Conservation (phyloP, 2,329 filamentous ascomycete species). For the Bipolaris victoriae region DNA sequence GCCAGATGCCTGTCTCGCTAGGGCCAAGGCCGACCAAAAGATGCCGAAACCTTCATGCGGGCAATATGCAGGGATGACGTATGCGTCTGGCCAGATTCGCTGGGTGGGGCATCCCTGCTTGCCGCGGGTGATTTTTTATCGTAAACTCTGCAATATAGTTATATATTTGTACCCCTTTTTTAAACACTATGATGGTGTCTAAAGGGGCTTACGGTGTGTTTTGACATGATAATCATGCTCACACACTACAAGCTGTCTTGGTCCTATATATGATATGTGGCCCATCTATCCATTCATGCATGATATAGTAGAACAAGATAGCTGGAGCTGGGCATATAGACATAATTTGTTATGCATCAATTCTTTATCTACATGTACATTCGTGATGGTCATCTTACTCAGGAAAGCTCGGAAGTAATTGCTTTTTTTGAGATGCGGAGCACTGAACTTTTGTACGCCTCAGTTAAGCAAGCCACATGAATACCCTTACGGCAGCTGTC, state of each 20-base stretch:
- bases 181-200: no score
- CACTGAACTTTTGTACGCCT: background rate
- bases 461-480: background rate
- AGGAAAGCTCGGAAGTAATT: background rate
- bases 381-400: background rate
- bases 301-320: background rate
- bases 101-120: slow-evolving; percentile 7
- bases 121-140: background rate
- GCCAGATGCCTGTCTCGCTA: slow-evolving; percentile 22
- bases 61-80: slow-evolving; percentile 26
- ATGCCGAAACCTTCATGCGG: slow-evolving; percentile 12
- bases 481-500: slow-evolving; percentile 38
- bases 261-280: background rate
- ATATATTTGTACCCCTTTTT: background rate
- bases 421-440: background rate
- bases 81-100: slow-evolving; percentile 17
- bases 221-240: background rate
- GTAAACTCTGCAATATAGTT: background rate
- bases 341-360: background rate
- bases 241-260: background rate
- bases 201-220: background rate
- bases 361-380: slow-evolving; percentile 3
- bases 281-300: background rate
- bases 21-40: slow-evolving; percentile 6
- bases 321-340: background rate